Percentiles rank a stretch among this genome's conserved stretches.
phyloP scores from a whole-genome alignment of 106 monocot species.

The Ottelia alismoides region DNA sequence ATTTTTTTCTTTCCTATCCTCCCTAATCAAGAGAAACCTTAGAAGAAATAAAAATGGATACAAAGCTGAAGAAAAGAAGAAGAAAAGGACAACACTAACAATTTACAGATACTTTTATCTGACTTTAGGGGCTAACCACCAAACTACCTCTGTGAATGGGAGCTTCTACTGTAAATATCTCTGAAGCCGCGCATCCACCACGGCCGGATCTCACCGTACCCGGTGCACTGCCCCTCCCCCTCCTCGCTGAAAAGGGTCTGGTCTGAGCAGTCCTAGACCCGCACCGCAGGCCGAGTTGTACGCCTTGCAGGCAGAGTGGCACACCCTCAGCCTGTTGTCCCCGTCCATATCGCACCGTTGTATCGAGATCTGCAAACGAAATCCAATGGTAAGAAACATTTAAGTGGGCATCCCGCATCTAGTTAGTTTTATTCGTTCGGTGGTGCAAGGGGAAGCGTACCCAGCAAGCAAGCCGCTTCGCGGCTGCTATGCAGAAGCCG shows the following conservation, averaged over 20 bases:
- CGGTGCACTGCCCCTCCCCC: conserved; percentile 84
- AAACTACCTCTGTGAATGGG: conserved; percentile 2
- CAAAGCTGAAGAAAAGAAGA: too few species aligned
- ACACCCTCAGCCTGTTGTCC: conserved; percentile 91
- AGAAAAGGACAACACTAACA: too few species aligned
- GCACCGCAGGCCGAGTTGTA: conserved; percentile 89
- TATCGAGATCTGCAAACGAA: conserved; percentile 88
- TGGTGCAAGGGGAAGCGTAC: conserved; percentile 23
- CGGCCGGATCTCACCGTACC: conserved; percentile 58
- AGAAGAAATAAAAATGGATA: too few species aligned
- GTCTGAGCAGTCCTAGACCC: conserved; percentile 86
- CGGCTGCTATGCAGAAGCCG: conserved; percentile 79
- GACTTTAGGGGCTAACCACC: too few species aligned
- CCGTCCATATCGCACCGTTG: conserved; percentile 91
- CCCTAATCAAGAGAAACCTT: too few species aligned
- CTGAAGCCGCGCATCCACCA: conserved; percentile 63
- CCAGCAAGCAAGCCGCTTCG: conserved; percentile 95
- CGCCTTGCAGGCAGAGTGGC: conserved; percentile 83
- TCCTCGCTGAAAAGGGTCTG: conserved; percentile 90
- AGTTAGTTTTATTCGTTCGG: not conserved
- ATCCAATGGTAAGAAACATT: not conserved
- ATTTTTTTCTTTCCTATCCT: too few species aligned
- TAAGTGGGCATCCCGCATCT: not conserved
- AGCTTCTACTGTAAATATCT: conserved; percentile 25
- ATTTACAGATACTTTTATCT: too few species aligned